phyloP scores from a whole-genome alignment of 2,329 filamentous ascomycete species.

The Hypoxylon sp. region DNA sequence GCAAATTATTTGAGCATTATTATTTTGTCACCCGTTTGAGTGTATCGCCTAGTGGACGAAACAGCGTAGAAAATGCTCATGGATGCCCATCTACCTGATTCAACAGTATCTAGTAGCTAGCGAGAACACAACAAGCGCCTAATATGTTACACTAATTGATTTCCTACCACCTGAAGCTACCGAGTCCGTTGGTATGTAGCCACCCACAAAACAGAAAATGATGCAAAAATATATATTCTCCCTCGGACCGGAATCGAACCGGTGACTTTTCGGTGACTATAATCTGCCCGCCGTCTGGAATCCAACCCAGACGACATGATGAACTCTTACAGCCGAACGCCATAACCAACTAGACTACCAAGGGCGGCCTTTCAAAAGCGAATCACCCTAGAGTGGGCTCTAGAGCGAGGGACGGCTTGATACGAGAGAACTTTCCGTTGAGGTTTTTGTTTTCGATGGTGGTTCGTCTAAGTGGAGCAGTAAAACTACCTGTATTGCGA shows the following conservation, averaged over 20 bases:
- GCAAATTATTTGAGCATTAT: too few species aligned
- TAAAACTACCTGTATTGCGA: not conserved
- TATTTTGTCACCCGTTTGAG: too few species aligned
- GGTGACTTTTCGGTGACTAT: constrained; percentile 41
- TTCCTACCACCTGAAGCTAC: not conserved
- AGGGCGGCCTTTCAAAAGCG: constrained; percentile 10
- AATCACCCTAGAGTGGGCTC: not conserved
- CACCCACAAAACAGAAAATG: not conserved
- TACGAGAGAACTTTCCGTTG: not conserved
- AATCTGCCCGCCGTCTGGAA: not conserved
- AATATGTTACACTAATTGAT: not conserved
- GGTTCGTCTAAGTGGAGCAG: not conserved
- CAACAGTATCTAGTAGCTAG: not conserved
- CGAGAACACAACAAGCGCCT: not conserved
- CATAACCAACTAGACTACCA: constrained; percentile 41
- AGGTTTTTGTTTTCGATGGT: not conserved
- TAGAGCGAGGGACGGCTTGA: not conserved
- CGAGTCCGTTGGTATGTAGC: not conserved
- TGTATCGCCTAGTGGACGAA: too few species aligned
- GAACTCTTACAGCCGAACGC: constrained; percentile 38
- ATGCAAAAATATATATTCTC: constrained; percentile 19
- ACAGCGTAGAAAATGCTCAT: not conserved
- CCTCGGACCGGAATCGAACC: constrained; percentile 41
- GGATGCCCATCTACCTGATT: not conserved
- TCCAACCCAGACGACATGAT: not conserved